A percentile compares a stretch with the other conserved stretches of the same genome.
Evolutionary conservation across 2,329 filamentous ascomycete genomes (phyloP).

Genomic region (Albifimbria verrucaria): DNA sequence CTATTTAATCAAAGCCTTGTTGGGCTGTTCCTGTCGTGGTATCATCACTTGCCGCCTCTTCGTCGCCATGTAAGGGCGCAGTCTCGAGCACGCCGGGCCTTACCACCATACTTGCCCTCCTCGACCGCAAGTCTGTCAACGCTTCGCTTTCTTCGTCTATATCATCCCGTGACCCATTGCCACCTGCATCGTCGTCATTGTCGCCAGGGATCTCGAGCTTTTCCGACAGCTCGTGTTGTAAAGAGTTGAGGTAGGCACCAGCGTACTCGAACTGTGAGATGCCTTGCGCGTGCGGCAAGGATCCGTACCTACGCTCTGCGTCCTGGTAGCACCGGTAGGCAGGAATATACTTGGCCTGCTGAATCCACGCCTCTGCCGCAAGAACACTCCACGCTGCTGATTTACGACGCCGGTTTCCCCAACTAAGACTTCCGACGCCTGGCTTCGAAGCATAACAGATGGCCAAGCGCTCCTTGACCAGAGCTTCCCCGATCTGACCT

Average conservation of each 20-base stretch:
- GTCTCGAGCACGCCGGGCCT: constrained; percentile 45
- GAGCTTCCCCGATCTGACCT: constrained; percentile 71
- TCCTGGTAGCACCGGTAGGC: constrained; percentile 75
- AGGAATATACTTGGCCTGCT: constrained; percentile 71
- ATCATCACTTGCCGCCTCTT: constrained; percentile 15
- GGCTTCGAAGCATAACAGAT: constrained; percentile 76
- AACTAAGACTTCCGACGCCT: constrained; percentile 61
- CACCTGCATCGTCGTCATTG: constrained; percentile 30
- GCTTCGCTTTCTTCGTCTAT: constrained; percentile 55
- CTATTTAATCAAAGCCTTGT: constrained; percentile 42
- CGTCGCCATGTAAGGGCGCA: constrained; percentile 38
- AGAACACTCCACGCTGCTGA: constrained; percentile 86
- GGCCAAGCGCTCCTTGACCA: constrained; percentile 82
- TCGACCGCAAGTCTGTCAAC: constrained; percentile 46
- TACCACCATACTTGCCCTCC: constrained; percentile 54
- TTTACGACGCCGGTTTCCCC: constrained; percentile 75
- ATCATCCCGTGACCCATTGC: constrained; percentile 39
- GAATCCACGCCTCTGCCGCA: constrained; percentile 79
- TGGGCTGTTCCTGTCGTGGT: constrained; percentile 18
- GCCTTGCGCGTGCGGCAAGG: constrained; percentile 46
- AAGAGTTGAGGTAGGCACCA: constrained; percentile 46
- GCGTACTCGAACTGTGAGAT: constrained; percentile 50
- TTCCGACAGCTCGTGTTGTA: constrained; percentile 48
- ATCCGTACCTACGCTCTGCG: constrained; percentile 55
- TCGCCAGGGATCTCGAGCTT: constrained; percentile 35